Evolutionary conservation across 1,284 basidiomycete species (phyloP).

Genomic region (Trametes pubescens): DNA sequence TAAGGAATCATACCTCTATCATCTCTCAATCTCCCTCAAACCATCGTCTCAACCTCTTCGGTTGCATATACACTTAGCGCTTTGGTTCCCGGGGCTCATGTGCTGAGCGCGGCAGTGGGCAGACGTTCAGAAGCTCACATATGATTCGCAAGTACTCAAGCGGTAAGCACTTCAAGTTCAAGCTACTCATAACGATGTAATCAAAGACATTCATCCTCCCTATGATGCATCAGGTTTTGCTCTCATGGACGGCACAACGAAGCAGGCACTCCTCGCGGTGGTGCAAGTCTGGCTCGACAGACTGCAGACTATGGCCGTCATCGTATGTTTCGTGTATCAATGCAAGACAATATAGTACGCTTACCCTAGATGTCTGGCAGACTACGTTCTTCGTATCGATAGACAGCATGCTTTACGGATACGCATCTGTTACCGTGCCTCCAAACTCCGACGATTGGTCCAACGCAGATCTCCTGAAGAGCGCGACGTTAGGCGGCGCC

Average conservation of each 20-base stretch:
- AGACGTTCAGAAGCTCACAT: too few species aligned
- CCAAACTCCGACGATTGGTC: constrained; percentile 26
- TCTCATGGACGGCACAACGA: constrained; percentile 16
- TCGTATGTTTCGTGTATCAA: constrained; percentile 31
- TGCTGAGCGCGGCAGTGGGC: too few species aligned
- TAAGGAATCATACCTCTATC: too few species aligned
- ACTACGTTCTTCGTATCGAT: constrained; percentile 50
- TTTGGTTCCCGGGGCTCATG: too few species aligned
- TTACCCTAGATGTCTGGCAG: constrained; percentile 30
- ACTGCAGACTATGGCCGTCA: constrained; percentile 41
- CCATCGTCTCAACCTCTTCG: too few species aligned
- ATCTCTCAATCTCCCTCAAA: too few species aligned
- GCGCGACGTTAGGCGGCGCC: constrained; percentile 44
- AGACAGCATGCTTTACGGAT: constrained; percentile 45
- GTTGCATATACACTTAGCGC: too few species aligned
- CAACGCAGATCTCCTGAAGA: constrained; percentile 35
- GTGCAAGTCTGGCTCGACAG: constrained; percentile 44
- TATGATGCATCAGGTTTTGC: background rate
- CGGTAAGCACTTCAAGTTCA: background rate
- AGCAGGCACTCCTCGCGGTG: constrained; percentile 36
- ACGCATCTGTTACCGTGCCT: constrained; percentile 34
- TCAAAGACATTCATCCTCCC: too few species aligned
- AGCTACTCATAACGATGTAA: background rate
- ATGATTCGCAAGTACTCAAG: too few species aligned
- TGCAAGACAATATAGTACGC: background rate